These are phyloP conservation scores for Salix arbutifolia DNA, from an alignment of 345 rosid genomes.

Conservation along the genomic window DNA sequence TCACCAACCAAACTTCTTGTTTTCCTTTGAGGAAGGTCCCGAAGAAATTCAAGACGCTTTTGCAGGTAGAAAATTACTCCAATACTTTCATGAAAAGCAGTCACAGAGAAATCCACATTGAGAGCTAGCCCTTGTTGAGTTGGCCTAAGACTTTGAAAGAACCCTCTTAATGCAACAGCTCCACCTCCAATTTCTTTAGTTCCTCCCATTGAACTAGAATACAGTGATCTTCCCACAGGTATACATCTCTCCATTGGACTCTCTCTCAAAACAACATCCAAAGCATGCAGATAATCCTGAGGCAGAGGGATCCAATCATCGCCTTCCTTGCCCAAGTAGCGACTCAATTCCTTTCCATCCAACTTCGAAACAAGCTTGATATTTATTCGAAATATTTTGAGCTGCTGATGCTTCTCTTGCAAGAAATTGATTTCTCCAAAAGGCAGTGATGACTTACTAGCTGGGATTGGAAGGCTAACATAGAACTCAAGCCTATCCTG, in stretches of 20 bases:
- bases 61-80: slow-evolving; percentile 85
- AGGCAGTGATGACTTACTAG: slow-evolving; percentile 28
- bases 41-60: slow-evolving; percentile 76
- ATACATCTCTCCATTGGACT: slow-evolving; percentile 72
- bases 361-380: slow-evolving; percentile 79
- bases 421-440: slow-evolving; percentile 31
- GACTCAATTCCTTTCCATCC: slow-evolving; percentile 62
- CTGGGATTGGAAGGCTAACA: slow-evolving; percentile 76
- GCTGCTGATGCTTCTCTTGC: slow-evolving; percentile 48
- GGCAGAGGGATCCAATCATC: slow-evolving; percentile 78
- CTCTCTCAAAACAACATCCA: slow-evolving; percentile 90
- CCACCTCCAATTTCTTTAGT: slow-evolving; percentile 85
- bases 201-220: slow-evolving; percentile 76
- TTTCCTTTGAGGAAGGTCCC: slow-evolving; percentile 70
- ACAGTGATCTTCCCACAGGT: slow-evolving; percentile 70
- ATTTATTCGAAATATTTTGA: slow-evolving; percentile 61
- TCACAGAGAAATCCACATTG: slow-evolving; percentile 80
- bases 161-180: slow-evolving; percentile 83
- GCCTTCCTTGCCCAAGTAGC: slow-evolving; percentile 61
- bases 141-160: slow-evolving; percentile 91
- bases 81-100: slow-evolving; percentile 89
- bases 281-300: slow-evolving; percentile 86
- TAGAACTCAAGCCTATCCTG: slow-evolving; percentile 81
- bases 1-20: slow-evolving; percentile 53
- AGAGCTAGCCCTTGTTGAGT: slow-evolving; percentile 94